Percentiles rank a stretch among this genome's conserved stretches.
Conservation (phyloP, 176 grass and related monocot genomes). For the Juncus effusus region DNA sequence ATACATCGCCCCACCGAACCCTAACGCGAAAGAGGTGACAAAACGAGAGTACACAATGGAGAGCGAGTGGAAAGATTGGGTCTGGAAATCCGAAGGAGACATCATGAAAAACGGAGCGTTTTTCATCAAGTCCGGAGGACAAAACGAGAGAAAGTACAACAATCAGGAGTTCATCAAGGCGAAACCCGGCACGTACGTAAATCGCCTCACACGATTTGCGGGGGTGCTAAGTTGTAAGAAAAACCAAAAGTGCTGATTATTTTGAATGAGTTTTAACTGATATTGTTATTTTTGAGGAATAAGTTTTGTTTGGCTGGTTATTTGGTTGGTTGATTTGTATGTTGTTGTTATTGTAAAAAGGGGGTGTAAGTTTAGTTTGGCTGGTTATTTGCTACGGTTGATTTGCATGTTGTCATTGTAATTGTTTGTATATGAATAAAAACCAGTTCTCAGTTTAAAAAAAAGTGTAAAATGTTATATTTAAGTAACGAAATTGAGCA, state of each 20-base stretch:
- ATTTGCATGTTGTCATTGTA: too few relatives aligned
- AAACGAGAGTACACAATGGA: conserved; percentile 56
- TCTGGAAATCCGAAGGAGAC: conserved; percentile 76
- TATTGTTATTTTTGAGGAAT: too few relatives aligned
- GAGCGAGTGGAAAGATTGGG: conserved; percentile 60
- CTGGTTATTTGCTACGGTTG: too few relatives aligned
- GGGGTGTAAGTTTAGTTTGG: too few relatives aligned
- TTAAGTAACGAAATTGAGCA: too few relatives aligned
- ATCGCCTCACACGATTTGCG: conserved; percentile 46
- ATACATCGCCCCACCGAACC: conserved; percentile 36
- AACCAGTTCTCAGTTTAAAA: too few relatives aligned
- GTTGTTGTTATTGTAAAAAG: too few relatives aligned
- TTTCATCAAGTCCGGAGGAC: conserved; percentile 60
- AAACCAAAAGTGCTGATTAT: conserved; percentile 22
- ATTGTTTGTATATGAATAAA: too few relatives aligned
- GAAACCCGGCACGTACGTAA: conserved; percentile 41
- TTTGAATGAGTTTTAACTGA: background rate
- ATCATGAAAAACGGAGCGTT: conserved; percentile 60
- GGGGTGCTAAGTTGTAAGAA: conserved; percentile 43
- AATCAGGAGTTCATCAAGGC: conserved; percentile 53
- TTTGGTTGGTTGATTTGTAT: too few relatives aligned
- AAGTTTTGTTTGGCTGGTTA: too few relatives aligned
- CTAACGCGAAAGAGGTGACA: conserved; percentile 59
- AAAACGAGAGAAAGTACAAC: conserved; percentile 19
- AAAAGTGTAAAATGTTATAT: too few relatives aligned